Conservation (phyloP, 2,329 filamentous ascomycete species). For the Exophiala viscosa region DNA sequence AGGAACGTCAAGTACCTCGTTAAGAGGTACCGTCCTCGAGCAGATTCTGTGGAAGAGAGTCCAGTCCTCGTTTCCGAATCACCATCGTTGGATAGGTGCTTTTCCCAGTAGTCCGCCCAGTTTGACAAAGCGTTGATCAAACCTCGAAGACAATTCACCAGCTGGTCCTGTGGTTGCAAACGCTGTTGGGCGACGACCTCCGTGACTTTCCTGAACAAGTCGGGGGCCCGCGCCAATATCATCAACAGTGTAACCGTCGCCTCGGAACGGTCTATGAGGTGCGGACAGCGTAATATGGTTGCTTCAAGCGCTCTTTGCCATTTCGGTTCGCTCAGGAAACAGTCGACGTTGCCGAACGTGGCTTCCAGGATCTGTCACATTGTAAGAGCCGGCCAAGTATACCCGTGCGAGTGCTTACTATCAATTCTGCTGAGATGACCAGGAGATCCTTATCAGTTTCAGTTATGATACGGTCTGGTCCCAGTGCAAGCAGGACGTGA, state of each 20-base stretch:
- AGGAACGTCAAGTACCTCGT: constrained; percentile 9
- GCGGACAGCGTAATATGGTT: not conserved
- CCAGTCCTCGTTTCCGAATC: not conserved
- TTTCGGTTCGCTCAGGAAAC: constrained; percentile 8
- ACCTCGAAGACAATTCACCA: not conserved
- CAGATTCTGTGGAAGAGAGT: not conserved
- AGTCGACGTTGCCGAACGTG: constrained; percentile 12
- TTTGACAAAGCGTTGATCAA: constrained; percentile 3
- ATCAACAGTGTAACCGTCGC: constrained; percentile 12
- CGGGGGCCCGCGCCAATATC: constrained; percentile 4
- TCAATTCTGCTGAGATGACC: constrained; percentile 5
- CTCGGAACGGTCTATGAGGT: constrained; percentile 8
- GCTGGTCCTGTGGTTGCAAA: not conserved
- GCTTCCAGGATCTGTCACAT: constrained; percentile 9
- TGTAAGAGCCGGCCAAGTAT: not conserved
- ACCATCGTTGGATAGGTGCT: not conserved
- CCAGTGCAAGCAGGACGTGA: constrained; percentile 8
- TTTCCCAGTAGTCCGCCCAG: constrained; percentile 9
- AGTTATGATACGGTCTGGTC: constrained; percentile 10
- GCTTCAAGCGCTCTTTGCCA: constrained; percentile 11
- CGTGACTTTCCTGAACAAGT: constrained; percentile 11
- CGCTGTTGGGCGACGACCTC: constrained; percentile 1
- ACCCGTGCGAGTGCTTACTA: constrained; percentile 1
- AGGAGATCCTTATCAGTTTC: constrained; percentile 12
- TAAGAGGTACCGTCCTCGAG: not conserved